These are phyloP conservation scores for Patellifolia procumbens DNA, from an alignment of 179 eudicot genomes.

Conservation along the genomic window DNA sequence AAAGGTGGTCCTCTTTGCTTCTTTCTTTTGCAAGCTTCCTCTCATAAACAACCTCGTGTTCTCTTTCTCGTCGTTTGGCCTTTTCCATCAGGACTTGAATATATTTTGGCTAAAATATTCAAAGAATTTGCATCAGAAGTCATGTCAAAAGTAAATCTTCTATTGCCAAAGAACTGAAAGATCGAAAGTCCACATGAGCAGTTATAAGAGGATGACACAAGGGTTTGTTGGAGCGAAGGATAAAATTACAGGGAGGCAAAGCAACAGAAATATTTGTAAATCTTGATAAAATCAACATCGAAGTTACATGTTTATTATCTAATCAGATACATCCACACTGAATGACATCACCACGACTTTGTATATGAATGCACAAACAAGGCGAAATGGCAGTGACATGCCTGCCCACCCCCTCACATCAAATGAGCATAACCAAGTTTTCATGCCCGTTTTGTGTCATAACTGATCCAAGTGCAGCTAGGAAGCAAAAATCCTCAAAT, in stretches of 20 bases:
- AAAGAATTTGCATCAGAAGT: slow-evolving; percentile 14
- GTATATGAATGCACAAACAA: not conserved
- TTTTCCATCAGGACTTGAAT: slow-evolving; percentile 66
- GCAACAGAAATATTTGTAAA: not conserved
- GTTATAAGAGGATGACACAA: not conserved
- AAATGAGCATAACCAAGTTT: not conserved
- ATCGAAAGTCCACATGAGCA: not conserved
- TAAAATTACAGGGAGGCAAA: not conserved
- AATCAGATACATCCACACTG: not conserved
- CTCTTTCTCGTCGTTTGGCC: slow-evolving; percentile 73
- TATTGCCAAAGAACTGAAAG: not conserved
- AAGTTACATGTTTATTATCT: not conserved
- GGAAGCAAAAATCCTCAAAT: not conserved
- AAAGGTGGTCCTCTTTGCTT: slow-evolving; percentile 76
- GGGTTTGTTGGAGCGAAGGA: not conserved
- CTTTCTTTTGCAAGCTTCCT: slow-evolving; percentile 94
- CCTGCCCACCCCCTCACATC: not conserved
- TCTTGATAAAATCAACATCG: not conserved
- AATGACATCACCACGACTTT: not conserved
- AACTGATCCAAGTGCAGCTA: not conserved
- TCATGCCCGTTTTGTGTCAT: not conserved
- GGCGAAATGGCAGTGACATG: not conserved
- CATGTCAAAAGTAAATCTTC: not conserved
- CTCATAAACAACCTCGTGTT: slow-evolving; percentile 83
- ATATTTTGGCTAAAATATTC: slow-evolving; percentile 65